These are phyloP conservation scores for Metschnikowia hibisci DNA, from an alignment of 805 yeast species.

Conservation along the genomic window DNA sequence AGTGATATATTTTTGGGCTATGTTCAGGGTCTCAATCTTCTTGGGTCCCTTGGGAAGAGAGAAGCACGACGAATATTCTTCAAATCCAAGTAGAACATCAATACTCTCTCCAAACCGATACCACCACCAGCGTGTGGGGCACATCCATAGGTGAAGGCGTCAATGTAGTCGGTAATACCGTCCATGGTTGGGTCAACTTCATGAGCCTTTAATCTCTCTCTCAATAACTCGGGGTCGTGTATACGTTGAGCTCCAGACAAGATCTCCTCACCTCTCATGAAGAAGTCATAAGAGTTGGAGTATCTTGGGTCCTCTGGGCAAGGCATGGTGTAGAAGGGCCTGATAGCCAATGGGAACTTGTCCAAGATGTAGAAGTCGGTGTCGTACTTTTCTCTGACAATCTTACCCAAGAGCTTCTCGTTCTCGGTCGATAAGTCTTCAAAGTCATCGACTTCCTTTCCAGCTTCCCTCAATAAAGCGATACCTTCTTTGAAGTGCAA, in stretches of 20 bases:
- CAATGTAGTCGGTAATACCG: slow-evolving; percentile 87
- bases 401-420: slow-evolving; percentile 87
- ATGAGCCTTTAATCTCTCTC: slow-evolving; percentile 75
- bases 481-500: slow-evolving; percentile 90
- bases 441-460: slow-evolving; percentile 78
- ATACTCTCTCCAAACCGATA: slow-evolving; percentile 97
- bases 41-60: slow-evolving; percentile 98
- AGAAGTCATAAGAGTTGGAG: slow-evolving; percentile 97
- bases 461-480: slow-evolving; percentile 77
- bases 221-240: slow-evolving; percentile 83
- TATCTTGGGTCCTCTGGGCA: slow-evolving; percentile 87
- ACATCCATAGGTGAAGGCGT: slow-evolving; percentile 92
- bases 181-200: slow-evolving; percentile 76
- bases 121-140: slow-evolving; percentile 99
- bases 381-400: slow-evolving; percentile 89
- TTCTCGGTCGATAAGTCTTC: slow-evolving; percentile 93
- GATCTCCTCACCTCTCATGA: slow-evolving; percentile 99
- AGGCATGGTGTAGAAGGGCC: slow-evolving; percentile 99
- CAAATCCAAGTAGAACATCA: slow-evolving; percentile 95
- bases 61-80: slow-evolving; percentile 99
- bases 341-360: slow-evolving; percentile 92
- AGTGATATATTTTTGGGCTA: neutral
- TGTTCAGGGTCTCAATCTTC: slow-evolving; percentile 75
- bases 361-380: slow-evolving; percentile 98
- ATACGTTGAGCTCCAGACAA: slow-evolving; percentile 99